phyloP scores from a whole-genome alignment of 106 monocot genomes.

The Triglochin maritima region DNA sequence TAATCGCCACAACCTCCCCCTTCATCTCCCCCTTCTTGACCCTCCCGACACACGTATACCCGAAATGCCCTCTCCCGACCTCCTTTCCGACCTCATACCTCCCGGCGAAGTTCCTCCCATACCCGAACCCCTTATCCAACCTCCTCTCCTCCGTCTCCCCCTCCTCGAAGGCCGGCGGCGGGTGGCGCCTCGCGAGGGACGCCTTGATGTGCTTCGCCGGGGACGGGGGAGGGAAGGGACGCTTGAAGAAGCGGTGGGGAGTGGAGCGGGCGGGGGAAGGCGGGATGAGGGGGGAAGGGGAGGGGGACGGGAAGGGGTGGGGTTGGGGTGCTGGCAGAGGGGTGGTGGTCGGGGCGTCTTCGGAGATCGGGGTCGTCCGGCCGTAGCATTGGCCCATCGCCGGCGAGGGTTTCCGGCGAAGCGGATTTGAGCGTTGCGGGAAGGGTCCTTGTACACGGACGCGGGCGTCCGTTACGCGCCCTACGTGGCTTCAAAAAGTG shows the following conservation, averaged over 20 bases:
- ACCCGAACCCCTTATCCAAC: constrained; percentile 69
- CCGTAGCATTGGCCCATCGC: neutral
- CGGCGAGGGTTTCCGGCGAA: no score
- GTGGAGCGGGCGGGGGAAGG: constrained; percentile 77
- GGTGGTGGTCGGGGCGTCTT: neutral
- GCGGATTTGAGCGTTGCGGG: no score
- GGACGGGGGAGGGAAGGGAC: constrained; percentile 71
- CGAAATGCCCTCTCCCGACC: constrained; percentile 78
- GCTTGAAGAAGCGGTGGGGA: constrained; percentile 45
- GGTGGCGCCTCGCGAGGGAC: constrained; percentile 41
- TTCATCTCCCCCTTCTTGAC: constrained; percentile 64
- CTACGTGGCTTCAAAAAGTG: no score
- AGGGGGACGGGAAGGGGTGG: neutral
- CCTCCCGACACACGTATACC: constrained; percentile 60
- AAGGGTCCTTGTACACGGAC: no score
- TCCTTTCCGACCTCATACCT: constrained; percentile 81
- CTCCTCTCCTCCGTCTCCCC: constrained; percentile 23
- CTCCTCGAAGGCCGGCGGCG: constrained; percentile 36
- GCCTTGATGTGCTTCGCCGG: constrained; percentile 86
- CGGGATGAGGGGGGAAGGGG: constrained; percentile 19
- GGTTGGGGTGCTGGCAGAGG: neutral
- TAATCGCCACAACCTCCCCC: constrained; percentile 65
- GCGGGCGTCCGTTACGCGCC: no score
- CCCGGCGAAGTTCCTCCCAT: constrained; percentile 54
- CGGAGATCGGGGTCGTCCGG: neutral